Base-by-base conservation (phyloP, 495 filamentous ascomycete genomes). In the Talaromyces borbonicus region DNA sequence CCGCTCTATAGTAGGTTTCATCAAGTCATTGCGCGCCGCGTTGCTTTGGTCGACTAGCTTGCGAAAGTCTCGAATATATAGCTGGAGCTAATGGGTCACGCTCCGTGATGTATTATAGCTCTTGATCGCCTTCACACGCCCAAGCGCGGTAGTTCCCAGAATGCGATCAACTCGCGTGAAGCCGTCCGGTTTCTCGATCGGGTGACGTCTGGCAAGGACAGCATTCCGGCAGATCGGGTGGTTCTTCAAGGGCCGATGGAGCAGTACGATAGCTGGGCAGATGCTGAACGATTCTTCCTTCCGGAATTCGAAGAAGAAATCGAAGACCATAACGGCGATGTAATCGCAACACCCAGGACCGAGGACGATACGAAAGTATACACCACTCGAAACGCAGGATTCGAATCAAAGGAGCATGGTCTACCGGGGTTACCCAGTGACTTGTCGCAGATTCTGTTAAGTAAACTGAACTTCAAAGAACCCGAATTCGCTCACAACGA, bases 141-240 rank as follows among this genome's bases (percentile, higher is more conserved):
- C 42, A 81, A 81, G 60, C 72, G 73, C 51, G 73, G 69, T 46
- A 70, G 60, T 39, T 78, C 71, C 22, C 64, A 73, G 46, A 60
- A 72, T 54, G 73, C 73, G 48, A 68, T 74, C 53, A 81, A 83
- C 58, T 79, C 80, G 46, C 72, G 74, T 25, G 78, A 83, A 57
- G 73, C 77, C 23, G 69, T 83, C 45, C 69, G 74, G 45, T 83
- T 79, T 61, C 76, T 84, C 52, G 80, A 84, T 53, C 69, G 77
- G 35, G 72, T 76, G 22, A 81, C 79, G 18, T 74, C 71, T 35
- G 70, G 68, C 37, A 72, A 72, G 45, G 71, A 72, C 37, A 67
- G 67, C 16, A 66, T 71, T 23, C 53, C 72, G 12, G 55, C 72
- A 52, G 64, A 69, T 23, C 54, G 67, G 5, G 65, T 80, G 15